A percentile compares a stretch with the other conserved stretches of the same genome.
phyloP scores from a whole-genome alignment of 75 land plant species.

The Cryptomeria japonica region DNA sequence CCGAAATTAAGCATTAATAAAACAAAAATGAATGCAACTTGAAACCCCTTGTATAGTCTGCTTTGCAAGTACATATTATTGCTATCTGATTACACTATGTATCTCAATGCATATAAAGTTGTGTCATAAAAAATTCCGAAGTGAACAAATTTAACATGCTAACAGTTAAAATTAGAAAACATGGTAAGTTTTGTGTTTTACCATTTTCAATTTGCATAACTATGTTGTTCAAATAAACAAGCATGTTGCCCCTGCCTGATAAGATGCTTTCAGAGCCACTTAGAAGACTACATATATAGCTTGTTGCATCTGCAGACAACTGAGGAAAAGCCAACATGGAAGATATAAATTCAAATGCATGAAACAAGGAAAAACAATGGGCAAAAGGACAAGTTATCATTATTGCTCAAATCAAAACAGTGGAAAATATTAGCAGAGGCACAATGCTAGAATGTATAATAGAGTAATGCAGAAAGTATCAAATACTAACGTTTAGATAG shows the following conservation, averaged over 20 bases:
- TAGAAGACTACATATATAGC: slow-evolving; percentile 33
- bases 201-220: slow-evolving; percentile 49
- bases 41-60: background rate
- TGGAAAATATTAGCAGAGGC: background rate
- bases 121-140: background rate
- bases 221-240: slow-evolving; percentile 50
- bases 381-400: background rate
- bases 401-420: background rate
- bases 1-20: background rate
- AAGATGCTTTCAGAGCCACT: slow-evolving; percentile 44
- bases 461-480: background rate
- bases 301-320: slow-evolving; percentile 47
- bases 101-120: background rate
- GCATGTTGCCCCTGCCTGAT: slow-evolving; percentile 46
- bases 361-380: background rate
- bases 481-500: background rate
- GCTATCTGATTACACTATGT: background rate
- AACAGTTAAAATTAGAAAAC: background rate
- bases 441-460: background rate
- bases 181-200: slow-evolving; percentile 5
- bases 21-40: background rate
- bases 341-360: background rate
- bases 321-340: slow-evolving; percentile 16
- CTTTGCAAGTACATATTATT: background rate
- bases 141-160: background rate